Percentiles rank a stretch among this genome's conserved stretches.
Evolutionary conservation across 129 eudicot genomes (phyloP).

Genomic region (Mikania micrantha): DNA sequence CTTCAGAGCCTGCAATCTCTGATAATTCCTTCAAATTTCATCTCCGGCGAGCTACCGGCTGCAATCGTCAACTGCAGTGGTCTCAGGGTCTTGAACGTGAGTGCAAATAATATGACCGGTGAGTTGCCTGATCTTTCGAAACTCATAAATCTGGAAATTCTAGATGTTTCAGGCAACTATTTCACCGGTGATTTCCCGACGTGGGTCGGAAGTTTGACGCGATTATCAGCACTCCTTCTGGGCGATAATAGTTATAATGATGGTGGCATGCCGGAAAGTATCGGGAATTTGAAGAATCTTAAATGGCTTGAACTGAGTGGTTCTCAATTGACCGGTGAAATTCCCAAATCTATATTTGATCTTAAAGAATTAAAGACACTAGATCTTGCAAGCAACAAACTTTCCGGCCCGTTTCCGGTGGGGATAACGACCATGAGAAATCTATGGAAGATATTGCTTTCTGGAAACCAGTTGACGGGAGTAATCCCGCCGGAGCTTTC

Average conservation of each 20-base stretch:
- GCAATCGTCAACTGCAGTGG: conserved; percentile 38
- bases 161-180: conserved; percentile 57
- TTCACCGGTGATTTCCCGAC: conserved; percentile 62
- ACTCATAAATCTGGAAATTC: conserved; percentile 42
- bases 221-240: conserved; percentile 45
- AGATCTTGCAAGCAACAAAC: conserved; percentile 52
- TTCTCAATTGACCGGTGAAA: conserved; percentile 48
- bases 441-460: conserved; percentile 68
- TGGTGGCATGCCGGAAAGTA: conserved; percentile 48
- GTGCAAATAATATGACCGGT: conserved; percentile 56
- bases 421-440: conserved; percentile 42
- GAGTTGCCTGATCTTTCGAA: conserved; percentile 64
- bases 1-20: conserved; percentile 52
- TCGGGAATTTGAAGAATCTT: conserved; percentile 69
- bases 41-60: conserved; percentile 57
- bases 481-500: conserved; percentile 55
- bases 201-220: conserved; percentile 60
- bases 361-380: conserved; percentile 42
- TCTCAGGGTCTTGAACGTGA: conserved; percentile 66
- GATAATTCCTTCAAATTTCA: conserved; percentile 41
- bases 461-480: conserved; percentile 55
- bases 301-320: conserved; percentile 47
- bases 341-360: conserved; percentile 57
- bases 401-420: conserved; percentile 52
- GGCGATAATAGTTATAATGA: conserved; percentile 49